These are phyloP conservation scores for Andrographis paniculata DNA, from an alignment of 305 asterid genomes.

Conservation along the genomic window DNA sequence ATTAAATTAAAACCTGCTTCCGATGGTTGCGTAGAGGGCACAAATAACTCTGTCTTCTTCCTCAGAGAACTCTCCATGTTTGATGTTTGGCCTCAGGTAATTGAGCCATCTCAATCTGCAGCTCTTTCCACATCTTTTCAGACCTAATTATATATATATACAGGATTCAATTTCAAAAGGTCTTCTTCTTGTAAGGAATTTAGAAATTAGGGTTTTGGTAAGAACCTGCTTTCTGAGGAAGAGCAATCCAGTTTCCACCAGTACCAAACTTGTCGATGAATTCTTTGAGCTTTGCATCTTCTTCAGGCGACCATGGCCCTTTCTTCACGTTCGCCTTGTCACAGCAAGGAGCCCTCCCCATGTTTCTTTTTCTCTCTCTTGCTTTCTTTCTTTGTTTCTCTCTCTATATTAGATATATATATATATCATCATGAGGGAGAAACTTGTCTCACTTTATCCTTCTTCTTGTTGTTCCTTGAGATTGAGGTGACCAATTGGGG, in stretches of 20 bases:
- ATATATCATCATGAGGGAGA: constrained; percentile 19
- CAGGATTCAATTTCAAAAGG: background rate
- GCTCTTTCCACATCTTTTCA: constrained; percentile 60
- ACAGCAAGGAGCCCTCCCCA: constrained; percentile 98
- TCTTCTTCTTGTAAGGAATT: background rate
- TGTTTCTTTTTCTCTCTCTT: constrained; percentile 26
- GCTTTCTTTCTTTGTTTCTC: constrained; percentile 7
- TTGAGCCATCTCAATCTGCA: constrained; percentile 61
- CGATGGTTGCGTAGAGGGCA: constrained; percentile 40
- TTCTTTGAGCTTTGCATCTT: constrained; percentile 79
- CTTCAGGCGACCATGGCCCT: constrained; percentile 98
- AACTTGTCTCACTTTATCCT: constrained; percentile 23
- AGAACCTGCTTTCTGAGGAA: constrained; percentile 75
- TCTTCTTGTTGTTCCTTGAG: too few species aligned
- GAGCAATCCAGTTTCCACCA: constrained; percentile 84
- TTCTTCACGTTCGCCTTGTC: constrained; percentile 89
- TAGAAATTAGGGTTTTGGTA: background rate
- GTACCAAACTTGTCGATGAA: constrained; percentile 62
- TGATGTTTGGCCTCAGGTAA: constrained; percentile 51
- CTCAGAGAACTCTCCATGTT: constrained; percentile 52
- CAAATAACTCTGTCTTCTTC: constrained; percentile 49
- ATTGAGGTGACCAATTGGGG: too few species aligned
- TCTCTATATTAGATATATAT: background rate
- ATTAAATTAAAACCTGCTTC: constrained; percentile 37
- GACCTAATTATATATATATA: too few species aligned